Conservation (phyloP, 2,329 filamentous ascomycete genomes). For the Rutstroemia sydowiana region DNA sequence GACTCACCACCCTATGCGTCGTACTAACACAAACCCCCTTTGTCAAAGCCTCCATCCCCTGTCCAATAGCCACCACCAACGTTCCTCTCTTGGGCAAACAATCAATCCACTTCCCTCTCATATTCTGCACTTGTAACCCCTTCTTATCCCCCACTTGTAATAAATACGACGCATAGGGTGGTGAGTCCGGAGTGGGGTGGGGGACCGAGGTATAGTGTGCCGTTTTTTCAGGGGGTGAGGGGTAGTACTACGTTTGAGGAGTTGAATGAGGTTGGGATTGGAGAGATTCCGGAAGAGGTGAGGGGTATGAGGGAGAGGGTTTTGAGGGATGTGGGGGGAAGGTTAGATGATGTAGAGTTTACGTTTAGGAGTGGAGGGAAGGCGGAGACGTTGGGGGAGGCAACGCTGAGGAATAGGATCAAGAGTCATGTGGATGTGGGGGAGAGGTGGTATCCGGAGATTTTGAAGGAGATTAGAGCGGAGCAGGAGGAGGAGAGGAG, state of each 20-base stretch:
- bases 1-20: too few relatives aligned
- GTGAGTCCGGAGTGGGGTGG: slow-evolving; percentile 63
- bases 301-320: slow-evolving; percentile 53
- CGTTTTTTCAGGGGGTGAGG: slow-evolving; percentile 82
- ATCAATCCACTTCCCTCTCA: slow-evolving; percentile 71
- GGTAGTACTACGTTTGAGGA: slow-evolving; percentile 69
- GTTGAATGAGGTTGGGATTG: slow-evolving; percentile 40
- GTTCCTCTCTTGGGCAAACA: slow-evolving; percentile 69
- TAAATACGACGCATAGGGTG: slow-evolving; percentile 70
- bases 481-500: slow-evolving; percentile 43
- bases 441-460: slow-evolving; percentile 68
- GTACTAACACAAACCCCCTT: slow-evolving; percentile 75
- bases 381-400: slow-evolving; percentile 65
- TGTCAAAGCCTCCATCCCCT: slow-evolving; percentile 79
- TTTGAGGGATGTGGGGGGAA: slow-evolving; percentile 45
- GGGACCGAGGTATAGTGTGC: slow-evolving; percentile 70
- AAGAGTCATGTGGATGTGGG: slow-evolving; percentile 86
- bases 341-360: slow-evolving; percentile 74
- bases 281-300: slow-evolving; percentile 51
- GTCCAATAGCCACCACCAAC: slow-evolving; percentile 80
- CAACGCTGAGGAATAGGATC: slow-evolving; percentile 74
- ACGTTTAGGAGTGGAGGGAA: slow-evolving; percentile 65
- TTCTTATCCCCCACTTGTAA: slow-evolving; percentile 70
- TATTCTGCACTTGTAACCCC: slow-evolving; percentile 79
- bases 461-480: slow-evolving; percentile 45